phyloP scores from a whole-genome alignment of 495 filamentous ascomycete genomes.

The Aspergillus steynii region DNA sequence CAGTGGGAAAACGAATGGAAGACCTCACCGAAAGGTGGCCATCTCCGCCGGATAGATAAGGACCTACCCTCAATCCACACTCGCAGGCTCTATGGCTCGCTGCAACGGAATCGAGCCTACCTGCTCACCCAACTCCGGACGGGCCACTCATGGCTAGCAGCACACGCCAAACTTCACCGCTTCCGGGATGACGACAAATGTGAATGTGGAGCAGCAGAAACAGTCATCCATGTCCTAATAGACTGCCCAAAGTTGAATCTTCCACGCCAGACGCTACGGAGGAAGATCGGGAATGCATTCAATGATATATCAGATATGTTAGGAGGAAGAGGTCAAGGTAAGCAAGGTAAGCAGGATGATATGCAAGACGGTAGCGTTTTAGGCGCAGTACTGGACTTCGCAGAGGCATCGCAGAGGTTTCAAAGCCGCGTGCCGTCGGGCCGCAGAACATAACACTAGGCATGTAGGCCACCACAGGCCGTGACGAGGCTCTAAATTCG shows the following conservation, averaged over 20 bases:
- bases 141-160: slow-evolving; percentile 10
- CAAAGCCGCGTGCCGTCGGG: background rate
- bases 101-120: slow-evolving; percentile 7
- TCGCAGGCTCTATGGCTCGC: slow-evolving; percentile 5
- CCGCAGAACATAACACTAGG: slow-evolving; percentile 1
- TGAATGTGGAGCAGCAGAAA: slow-evolving; percentile 2
- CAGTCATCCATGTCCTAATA: slow-evolving; percentile 5
- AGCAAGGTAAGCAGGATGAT: no score
- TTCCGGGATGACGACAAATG: slow-evolving; percentile 9
- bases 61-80: slow-evolving; percentile 9
- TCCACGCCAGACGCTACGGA: background rate
- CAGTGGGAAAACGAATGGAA: slow-evolving; percentile 12
- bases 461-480: background rate
- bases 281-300: background rate
- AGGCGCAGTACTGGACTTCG: slow-evolving; percentile 1
- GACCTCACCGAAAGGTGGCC: slow-evolving; percentile 1
- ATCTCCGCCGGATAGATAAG: slow-evolving; percentile 3
- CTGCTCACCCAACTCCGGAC: slow-evolving; percentile 9
- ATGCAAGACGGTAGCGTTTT: no score
- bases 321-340: no score
- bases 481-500: no score
- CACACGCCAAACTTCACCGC: background rate
- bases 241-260: slow-evolving; percentile 3
- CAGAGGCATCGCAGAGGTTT: slow-evolving; percentile 1
- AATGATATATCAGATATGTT: no score